Evolutionary conservation across 106 monocot species (phyloP).

Genomic region (Acanthochlamys bracteata): DNA sequence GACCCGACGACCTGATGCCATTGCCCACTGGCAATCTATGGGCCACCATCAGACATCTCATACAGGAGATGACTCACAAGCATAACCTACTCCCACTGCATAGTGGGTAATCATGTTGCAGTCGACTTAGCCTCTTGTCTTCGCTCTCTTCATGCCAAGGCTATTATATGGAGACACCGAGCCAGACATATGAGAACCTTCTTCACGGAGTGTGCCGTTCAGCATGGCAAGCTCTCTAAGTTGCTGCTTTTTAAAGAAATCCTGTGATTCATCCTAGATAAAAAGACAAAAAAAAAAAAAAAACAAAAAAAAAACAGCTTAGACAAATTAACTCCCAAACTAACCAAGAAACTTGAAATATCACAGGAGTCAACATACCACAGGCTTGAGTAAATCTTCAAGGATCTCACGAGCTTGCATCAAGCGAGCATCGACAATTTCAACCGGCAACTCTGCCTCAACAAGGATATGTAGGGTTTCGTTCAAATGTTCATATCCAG

Average conservation of each 20-base stretch:
- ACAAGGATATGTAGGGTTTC: slow-evolving; percentile 88
- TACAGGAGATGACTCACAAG: slow-evolving; percentile 7
- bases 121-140: slow-evolving; percentile 50
- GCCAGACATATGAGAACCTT: slow-evolving; percentile 57
- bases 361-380: slow-evolving; percentile 35
- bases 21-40: slow-evolving; percentile 9
- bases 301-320: not conserved
- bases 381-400: slow-evolving; percentile 85
- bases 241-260: slow-evolving; percentile 95
- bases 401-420: slow-evolving; percentile 80
- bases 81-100: slow-evolving; percentile 4
- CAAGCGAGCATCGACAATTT: slow-evolving; percentile 66
- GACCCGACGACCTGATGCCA: slow-evolving; percentile 6
- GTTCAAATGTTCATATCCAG: slow-evolving; percentile 90
- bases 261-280: slow-evolving; percentile 79
- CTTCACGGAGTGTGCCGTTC: slow-evolving; percentile 83
- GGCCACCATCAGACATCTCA: slow-evolving; percentile 4
- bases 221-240: slow-evolving; percentile 87
- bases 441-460: slow-evolving; percentile 81
- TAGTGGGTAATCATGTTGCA: not conserved
- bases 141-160: slow-evolving; percentile 89
- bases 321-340: not conserved
- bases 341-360: not conserved
- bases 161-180: slow-evolving; percentile 85
- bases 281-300: not conserved